Evolutionary conservation across 768 basidiomycete species (phyloP).

Genomic region (Dacryopinax spathularia): DNA sequence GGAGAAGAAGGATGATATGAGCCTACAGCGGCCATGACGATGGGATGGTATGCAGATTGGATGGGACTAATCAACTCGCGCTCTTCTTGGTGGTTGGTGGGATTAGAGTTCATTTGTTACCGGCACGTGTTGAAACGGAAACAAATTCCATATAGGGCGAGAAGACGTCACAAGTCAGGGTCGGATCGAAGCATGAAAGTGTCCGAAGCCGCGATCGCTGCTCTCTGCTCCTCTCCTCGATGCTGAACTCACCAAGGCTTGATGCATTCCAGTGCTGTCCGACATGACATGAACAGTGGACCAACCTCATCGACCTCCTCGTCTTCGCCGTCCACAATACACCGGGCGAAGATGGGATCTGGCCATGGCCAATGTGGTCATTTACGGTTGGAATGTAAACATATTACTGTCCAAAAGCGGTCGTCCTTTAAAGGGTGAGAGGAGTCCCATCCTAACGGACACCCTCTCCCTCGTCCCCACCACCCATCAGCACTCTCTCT

Average conservation of each 20-base stretch:
- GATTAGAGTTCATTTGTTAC: not conserved
- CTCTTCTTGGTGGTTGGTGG: not conserved
- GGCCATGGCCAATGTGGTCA: not conserved
- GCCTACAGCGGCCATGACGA: not conserved
- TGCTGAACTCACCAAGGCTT: not conserved
- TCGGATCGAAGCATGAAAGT: slow-evolving; percentile 2
- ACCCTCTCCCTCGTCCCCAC: not conserved
- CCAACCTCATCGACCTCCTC: not conserved
- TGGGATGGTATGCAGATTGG: slow-evolving; percentile 4
- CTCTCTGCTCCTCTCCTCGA: slow-evolving; percentile 2
- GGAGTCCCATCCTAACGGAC: slow-evolving; percentile 3
- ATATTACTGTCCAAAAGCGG: slow-evolving; percentile 3
- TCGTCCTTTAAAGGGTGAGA: not conserved
- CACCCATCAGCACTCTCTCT: not conserved
- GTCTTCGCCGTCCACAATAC: not conserved
- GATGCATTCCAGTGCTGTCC: not conserved
- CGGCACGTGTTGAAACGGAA: not conserved
- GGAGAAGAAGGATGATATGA: not conserved
- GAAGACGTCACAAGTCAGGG: not conserved
- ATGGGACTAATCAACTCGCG: slow-evolving; percentile 3
- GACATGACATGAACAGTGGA: slow-evolving; percentile 2
- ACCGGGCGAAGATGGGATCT: not conserved
- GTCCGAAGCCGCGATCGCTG: not conserved
- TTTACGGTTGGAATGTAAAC: slow-evolving; percentile 2
- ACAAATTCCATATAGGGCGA: not conserved